Conservation (phyloP, 768 basidiomycete species). For the Pholiota microspora region DNA sequence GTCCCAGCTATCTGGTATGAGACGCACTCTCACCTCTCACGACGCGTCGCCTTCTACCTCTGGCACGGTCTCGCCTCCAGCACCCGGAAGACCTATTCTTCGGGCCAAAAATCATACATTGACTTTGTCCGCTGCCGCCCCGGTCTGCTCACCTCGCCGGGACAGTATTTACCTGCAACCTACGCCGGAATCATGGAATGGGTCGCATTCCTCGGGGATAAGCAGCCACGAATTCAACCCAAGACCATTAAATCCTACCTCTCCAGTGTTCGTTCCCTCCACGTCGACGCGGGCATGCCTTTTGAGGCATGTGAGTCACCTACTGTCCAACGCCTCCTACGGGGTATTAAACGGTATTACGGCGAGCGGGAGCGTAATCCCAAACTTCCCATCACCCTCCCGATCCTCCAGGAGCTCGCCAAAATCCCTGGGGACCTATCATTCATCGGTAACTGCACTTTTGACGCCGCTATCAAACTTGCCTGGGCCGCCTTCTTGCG, state of each 20-base stretch:
- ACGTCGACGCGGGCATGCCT: slow-evolving; percentile 28
- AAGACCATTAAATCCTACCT: slow-evolving; percentile 23
- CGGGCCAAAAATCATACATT: slow-evolving; percentile 29
- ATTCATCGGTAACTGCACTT: slow-evolving; percentile 1
- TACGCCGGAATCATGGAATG: slow-evolving; percentile 18
- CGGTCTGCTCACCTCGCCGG: slow-evolving; percentile 8
- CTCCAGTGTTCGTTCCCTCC: slow-evolving; percentile 25
- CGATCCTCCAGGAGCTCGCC: slow-evolving; percentile 17
- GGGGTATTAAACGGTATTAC: slow-evolving; percentile 30
- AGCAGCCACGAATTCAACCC: slow-evolving; percentile 11
- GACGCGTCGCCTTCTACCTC: background rate
- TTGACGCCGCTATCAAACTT: slow-evolving; percentile 17
- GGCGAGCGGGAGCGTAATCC: slow-evolving; percentile 11
- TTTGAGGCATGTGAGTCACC: slow-evolving; percentile 16
- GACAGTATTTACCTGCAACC: slow-evolving; percentile 18
- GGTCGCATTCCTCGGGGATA: slow-evolving; percentile 16
- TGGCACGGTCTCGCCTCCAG: slow-evolving; percentile 15
- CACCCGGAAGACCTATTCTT: slow-evolving; percentile 27
- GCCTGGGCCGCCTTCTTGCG: slow-evolving; percentile 22
- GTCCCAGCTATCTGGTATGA: background rate
- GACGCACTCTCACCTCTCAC: background rate
- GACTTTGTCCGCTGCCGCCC: slow-evolving; percentile 22
- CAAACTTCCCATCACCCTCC: slow-evolving; percentile 22
- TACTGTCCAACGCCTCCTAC: slow-evolving; percentile 24
- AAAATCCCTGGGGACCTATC: background rate